A percentile compares a stretch with the other conserved stretches of the same genome.
These are phyloP conservation scores for Sporobolomyces phaffii DNA, from an alignment of 768 basidiomycete species.

Conservation along the genomic window DNA sequence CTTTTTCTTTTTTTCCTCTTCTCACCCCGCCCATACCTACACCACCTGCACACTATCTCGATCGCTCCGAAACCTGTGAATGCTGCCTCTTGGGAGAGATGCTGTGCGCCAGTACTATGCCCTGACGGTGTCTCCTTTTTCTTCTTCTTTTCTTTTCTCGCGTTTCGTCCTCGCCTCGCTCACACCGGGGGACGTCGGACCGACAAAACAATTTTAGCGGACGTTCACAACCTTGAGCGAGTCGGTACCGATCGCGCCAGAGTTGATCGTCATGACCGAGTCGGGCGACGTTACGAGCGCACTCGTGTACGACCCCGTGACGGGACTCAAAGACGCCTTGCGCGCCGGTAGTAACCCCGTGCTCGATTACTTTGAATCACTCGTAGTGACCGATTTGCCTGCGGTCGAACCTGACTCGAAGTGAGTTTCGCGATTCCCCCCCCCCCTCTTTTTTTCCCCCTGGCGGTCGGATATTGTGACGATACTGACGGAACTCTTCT, in stretches of 20 bases:
- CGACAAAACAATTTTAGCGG: conserved; percentile 5
- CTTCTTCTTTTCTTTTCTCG: not conserved
- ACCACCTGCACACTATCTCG: not conserved
- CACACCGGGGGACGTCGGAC: no score
- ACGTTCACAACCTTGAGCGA: conserved; percentile 27
- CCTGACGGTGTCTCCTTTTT: no score
- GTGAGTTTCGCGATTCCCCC: not conserved
- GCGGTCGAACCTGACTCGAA: conserved; percentile 2
- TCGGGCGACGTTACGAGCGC: conserved; percentile 30
- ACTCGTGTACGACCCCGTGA: conserved; percentile 10
- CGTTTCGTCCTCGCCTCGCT: not conserved
- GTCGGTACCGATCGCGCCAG: not conserved
- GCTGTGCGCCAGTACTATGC: no score
- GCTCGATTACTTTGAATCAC: conserved; percentile 22
- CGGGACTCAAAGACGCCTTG: conserved; percentile 19
- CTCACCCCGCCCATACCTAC: not conserved
- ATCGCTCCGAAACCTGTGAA: no score
- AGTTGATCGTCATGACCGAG: conserved; percentile 30
- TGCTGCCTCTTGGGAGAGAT: no score
- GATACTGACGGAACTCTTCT: no score
- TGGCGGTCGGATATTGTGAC: no score
- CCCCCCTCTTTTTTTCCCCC: not conserved
- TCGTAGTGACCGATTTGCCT: conserved; percentile 23
- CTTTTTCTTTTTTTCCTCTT: not conserved
- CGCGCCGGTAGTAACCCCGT: not conserved